These are phyloP conservation scores for Diaporthe sp. DNA, from an alignment of 2,329 filamentous ascomycete genomes.

Conservation along the genomic window DNA sequence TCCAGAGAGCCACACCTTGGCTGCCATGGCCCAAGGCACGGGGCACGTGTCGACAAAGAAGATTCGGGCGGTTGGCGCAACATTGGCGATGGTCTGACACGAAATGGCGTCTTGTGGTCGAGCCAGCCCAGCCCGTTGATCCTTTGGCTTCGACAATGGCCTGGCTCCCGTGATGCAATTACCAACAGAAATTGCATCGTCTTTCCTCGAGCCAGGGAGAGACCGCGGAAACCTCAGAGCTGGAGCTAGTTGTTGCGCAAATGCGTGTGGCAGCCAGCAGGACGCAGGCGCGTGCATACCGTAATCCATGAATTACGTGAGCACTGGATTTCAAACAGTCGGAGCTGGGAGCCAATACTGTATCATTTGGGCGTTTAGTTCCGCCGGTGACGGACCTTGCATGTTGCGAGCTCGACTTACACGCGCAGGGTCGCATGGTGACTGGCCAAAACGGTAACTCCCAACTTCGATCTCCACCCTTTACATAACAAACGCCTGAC, in stretches of 20 bases:
- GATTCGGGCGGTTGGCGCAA: neutral
- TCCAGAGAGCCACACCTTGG: neutral
- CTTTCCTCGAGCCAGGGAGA: neutral
- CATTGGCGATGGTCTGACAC: conserved; percentile 9
- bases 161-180: conserved; percentile 11
- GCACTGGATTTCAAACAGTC: conserved; percentile 25
- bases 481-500: conserved; percentile 29
- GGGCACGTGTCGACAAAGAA: conserved; percentile 16
- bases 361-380: conserved; percentile 4
- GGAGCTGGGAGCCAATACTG: neutral
- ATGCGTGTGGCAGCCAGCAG: conserved; percentile 13
- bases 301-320: conserved; percentile 22
- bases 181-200: conserved; percentile 15
- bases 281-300: neutral
- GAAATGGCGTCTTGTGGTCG: conserved; percentile 11
- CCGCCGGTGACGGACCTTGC: conserved; percentile 25
- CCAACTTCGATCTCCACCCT: neutral
- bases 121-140: neutral
- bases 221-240: neutral
- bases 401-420: conserved; percentile 13
- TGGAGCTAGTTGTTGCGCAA: conserved; percentile 18
- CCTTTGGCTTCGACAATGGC: neutral
- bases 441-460: neutral
- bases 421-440: neutral
- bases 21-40: conserved; percentile 15